Percentiles rank a stretch among this genome's conserved stretches.
phyloP scores from a whole-genome alignment of 2,329 filamentous ascomycete genomes.

The Lachnellula suecica region DNA sequence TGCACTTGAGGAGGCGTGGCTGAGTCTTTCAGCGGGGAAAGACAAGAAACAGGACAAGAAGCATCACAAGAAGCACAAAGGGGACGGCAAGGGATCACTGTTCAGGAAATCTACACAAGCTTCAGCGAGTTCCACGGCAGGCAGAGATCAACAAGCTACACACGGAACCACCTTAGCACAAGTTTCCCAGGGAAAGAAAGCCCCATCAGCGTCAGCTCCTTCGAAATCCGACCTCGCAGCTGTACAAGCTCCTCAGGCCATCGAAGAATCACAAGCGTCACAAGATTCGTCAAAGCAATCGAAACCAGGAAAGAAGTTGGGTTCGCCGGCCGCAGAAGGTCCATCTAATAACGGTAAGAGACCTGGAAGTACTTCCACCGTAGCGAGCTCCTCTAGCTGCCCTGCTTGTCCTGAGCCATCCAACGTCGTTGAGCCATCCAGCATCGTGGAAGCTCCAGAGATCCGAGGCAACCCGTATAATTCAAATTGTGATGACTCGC shows the following conservation, averaged over 20 bases:
- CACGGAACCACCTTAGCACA: no score
- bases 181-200: background rate
- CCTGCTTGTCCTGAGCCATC: no score
- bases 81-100: constrained; percentile 12
- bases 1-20: constrained; percentile 77
- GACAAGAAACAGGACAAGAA: constrained; percentile 47
- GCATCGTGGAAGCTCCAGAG: background rate
- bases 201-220: background rate
- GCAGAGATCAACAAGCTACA: no score
- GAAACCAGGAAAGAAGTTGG: background rate
- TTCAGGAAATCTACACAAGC: background rate
- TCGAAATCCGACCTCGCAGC: background rate
- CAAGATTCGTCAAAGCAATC: background rate
- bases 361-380: no score
- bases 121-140: background rate
- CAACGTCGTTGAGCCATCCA: no score
- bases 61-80: constrained; percentile 41
- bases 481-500: background rate
- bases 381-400: no score
- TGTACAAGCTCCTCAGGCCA: background rate
- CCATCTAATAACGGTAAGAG: no score
- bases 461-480: no score
- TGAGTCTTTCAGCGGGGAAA: constrained; percentile 52
- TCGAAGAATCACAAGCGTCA: background rate
- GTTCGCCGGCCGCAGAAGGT: background rate